These are phyloP conservation scores for Diplodia scrobiculata DNA, from an alignment of 2,329 filamentous ascomycete genomes.

Conservation along the genomic window DNA sequence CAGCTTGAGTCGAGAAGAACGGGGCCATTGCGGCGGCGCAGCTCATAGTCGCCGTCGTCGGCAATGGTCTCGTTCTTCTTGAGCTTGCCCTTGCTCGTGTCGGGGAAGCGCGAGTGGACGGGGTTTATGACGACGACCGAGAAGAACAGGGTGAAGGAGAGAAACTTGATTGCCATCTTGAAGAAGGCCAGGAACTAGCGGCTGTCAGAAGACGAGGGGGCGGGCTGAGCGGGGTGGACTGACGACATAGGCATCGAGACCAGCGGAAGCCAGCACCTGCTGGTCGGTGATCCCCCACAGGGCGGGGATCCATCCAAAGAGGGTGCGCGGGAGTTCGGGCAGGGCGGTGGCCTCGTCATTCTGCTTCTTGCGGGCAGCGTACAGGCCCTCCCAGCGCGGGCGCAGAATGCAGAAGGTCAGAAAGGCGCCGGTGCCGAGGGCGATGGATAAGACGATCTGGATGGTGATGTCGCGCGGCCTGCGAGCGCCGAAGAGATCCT, in stretches of 20 bases:
- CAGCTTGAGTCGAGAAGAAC: neutral
- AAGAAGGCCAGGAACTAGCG: conserved; percentile 84
- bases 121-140: conserved; percentile 79
- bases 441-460: conserved; percentile 72
- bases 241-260: conserved; percentile 91
- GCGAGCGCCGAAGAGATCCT: conserved; percentile 40
- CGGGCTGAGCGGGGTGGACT: conserved; percentile 37
- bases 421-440: conserved; percentile 71
- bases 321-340: conserved; percentile 76
- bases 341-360: conserved; percentile 66
- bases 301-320: conserved; percentile 91
- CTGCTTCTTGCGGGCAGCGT: conserved; percentile 82
- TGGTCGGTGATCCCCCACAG: conserved; percentile 84
- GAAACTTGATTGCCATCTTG: conserved; percentile 87
- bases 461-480: conserved; percentile 53
- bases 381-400: conserved; percentile 87
- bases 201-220: neutral
- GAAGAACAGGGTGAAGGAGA: conserved; percentile 78
- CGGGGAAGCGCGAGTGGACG: conserved; percentile 71
- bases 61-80: conserved; percentile 33
- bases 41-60: conserved; percentile 9
- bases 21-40: conserved; percentile 6
- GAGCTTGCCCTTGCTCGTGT: conserved; percentile 44
- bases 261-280: conserved; percentile 84
- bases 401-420: conserved; percentile 79